Percentiles rank a stretch among this genome's conserved stretches.
These are phyloP conservation scores for Populus hybrid DNA, from an alignment of 441 rosid genomes.

Conservation along the genomic window DNA sequence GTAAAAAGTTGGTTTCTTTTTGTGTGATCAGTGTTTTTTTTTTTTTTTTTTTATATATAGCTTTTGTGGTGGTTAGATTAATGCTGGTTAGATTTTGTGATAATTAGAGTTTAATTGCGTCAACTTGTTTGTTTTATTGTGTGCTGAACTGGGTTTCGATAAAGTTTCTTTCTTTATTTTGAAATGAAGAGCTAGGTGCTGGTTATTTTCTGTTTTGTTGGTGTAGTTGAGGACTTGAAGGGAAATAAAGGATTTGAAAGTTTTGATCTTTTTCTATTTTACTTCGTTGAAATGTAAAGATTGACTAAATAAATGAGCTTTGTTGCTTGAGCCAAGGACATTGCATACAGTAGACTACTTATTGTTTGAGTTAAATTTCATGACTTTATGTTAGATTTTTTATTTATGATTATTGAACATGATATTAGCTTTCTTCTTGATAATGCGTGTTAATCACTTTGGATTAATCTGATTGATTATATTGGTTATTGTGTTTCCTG, in stretches of 20 bases:
- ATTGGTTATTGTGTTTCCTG: neutral
- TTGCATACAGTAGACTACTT: neutral
- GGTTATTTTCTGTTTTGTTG: neutral
- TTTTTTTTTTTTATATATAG: too few species aligned
- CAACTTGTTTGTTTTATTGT: neutral
- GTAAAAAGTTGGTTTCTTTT: neutral
- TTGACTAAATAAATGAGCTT: neutral
- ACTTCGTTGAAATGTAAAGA: neutral
- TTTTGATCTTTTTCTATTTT: neutral
- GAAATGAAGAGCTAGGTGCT: neutral
- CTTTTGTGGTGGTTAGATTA: neutral
- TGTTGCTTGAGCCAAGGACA: neutral
- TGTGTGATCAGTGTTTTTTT: neutral
- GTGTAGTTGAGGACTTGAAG: neutral
- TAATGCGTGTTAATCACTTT: neutral
- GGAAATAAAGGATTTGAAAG: neutral
- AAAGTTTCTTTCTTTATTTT: neutral
- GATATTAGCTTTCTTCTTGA: neutral
- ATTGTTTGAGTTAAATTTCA: neutral
- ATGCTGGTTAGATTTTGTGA: neutral
- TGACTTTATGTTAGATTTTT: neutral
- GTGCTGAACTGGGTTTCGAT: neutral
- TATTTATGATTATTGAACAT: neutral
- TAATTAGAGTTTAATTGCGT: neutral
- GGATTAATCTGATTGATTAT: neutral